A percentile compares a stretch with the other conserved stretches of the same genome.
These are phyloP conservation scores for Stemphylium lycopersici DNA, from an alignment of 2,329 filamentous ascomycete species.

Conservation along the genomic window DNA sequence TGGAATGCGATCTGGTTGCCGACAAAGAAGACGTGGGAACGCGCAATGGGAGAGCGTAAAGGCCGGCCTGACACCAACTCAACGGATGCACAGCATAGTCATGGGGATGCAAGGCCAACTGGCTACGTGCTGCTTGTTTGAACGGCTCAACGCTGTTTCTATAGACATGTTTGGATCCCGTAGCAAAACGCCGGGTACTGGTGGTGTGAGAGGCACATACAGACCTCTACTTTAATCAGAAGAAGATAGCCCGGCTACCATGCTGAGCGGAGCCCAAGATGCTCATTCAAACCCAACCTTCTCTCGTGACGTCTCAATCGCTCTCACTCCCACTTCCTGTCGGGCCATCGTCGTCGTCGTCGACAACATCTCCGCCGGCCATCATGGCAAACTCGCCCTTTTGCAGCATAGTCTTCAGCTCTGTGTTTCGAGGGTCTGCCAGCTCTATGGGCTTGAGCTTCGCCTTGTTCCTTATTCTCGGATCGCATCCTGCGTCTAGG, in stretches of 20 bases:
- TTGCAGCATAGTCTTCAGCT: constrained; percentile 67
- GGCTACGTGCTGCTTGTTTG: constrained; percentile 12
- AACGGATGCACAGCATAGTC: constrained; percentile 6
- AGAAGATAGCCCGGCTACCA: constrained; percentile 9
- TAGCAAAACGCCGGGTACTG: constrained; percentile 2
- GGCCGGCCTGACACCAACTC: neutral
- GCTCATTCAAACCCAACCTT: neutral
- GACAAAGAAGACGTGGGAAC: neutral
- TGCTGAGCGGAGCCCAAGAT: neutral
- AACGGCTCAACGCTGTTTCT: constrained; percentile 6
- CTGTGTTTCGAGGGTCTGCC: constrained; percentile 72
- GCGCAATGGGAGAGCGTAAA: neutral
- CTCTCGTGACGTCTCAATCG: constrained; percentile 32
- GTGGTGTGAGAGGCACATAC: constrained; percentile 5
- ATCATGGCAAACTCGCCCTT: constrained; percentile 71
- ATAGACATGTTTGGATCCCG: constrained; percentile 6
- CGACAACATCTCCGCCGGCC: constrained; percentile 56
- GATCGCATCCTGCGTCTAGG: constrained; percentile 76
- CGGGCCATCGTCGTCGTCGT: constrained; percentile 55
- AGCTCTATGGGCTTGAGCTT: constrained; percentile 74
- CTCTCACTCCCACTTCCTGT: constrained; percentile 58
- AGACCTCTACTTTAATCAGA: constrained; percentile 2
- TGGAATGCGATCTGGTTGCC: neutral
- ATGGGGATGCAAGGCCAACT: neutral
- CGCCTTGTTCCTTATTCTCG: constrained; percentile 71